These are phyloP conservation scores for Talaromyces borbonicus DNA, from an alignment of 495 filamentous ascomycete species.

Conservation along the genomic window DNA sequence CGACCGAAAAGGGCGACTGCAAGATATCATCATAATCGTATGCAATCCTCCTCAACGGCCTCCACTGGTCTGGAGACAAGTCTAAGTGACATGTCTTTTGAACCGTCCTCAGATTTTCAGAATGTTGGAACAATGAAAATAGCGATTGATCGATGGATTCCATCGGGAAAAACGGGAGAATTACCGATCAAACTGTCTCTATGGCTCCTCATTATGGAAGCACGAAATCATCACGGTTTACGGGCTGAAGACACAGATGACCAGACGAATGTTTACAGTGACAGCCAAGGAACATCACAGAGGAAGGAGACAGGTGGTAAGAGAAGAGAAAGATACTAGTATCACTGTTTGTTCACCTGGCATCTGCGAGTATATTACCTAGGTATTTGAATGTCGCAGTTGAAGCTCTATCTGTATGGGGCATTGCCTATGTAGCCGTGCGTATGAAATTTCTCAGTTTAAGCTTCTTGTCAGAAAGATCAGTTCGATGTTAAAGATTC, in stretches of 20 bases:
- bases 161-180: neutral
- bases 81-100: neutral
- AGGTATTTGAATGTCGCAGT: neutral
- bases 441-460: too few species aligned
- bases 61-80: neutral
- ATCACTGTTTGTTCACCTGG: neutral
- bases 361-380: neutral
- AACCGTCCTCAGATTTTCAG: neutral
- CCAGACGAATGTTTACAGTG: neutral
- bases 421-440: too few species aligned
- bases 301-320: neutral
- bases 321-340: neutral
- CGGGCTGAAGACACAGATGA: neutral
- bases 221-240: neutral
- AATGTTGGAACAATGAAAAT: neutral
- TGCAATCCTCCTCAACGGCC: neutral
- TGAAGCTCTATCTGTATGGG: neutral
- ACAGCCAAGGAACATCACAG: neutral
- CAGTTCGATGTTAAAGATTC: too few species aligned
- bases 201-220: neutral
- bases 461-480: too few species aligned
- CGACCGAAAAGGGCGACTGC: neutral
- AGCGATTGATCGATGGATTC: neutral
- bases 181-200: neutral
- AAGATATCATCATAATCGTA: neutral